Evolutionary conservation across 148 eudicot species (phyloP).

Genomic region (Rhododendron kiyosumense): DNA sequence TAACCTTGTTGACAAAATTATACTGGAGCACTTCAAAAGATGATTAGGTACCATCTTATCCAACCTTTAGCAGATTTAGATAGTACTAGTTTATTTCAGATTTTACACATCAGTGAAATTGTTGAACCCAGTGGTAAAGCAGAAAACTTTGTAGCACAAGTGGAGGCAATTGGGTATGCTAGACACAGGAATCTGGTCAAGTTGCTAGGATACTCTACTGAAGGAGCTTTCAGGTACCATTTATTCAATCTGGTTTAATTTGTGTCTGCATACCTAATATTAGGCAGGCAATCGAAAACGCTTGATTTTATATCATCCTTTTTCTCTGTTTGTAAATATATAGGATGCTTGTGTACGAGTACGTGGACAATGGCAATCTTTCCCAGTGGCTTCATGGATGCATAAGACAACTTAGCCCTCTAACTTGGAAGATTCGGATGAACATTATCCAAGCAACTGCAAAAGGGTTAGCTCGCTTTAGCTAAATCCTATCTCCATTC

Average conservation of each 20-base stretch:
- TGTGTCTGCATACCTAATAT: not conserved
- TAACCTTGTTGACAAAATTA: not conserved
- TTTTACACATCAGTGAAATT: not conserved
- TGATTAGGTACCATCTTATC: not conserved
- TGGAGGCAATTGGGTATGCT: constrained; percentile 27
- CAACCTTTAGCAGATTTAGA: not conserved
- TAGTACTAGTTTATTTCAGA: not conserved
- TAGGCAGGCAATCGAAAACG: not conserved
- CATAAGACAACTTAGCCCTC: constrained; percentile 19
- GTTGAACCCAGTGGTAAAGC: constrained; percentile 20
- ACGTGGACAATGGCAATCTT: constrained; percentile 42
- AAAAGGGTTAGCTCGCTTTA: constrained; percentile 29
- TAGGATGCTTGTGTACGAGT: constrained; percentile 46
- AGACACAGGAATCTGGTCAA: constrained; percentile 45
- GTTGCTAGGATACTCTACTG: constrained; percentile 35
- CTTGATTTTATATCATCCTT: not conserved
- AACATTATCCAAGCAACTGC: constrained; percentile 37
- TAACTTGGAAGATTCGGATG: constrained; percentile 39
- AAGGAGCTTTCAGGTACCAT: constrained; percentile 31
- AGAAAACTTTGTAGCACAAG: constrained; percentile 27
- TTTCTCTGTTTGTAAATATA: not conserved
- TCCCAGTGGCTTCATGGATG: constrained; percentile 43
- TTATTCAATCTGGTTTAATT: not conserved
- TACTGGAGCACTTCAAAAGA: not conserved
- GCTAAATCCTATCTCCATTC: not conserved